phyloP scores from a whole-genome alignment of 2,329 filamentous ascomycete species.

The Zasmidium citrigriseum region DNA sequence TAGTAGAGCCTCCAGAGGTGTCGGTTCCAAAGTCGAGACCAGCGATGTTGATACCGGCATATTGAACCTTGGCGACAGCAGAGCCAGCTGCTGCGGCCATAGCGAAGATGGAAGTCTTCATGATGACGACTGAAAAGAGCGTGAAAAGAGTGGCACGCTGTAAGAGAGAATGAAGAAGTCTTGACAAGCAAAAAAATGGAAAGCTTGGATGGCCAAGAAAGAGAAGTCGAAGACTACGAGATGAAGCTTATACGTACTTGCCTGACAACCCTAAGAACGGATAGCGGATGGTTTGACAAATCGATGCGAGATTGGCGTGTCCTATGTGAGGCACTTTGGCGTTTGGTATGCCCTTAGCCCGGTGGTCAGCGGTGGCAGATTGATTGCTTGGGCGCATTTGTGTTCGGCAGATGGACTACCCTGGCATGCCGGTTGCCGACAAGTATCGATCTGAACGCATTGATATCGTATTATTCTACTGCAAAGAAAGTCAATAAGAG shows the following conservation, averaged over 20 bases:
- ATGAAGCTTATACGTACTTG: not conserved
- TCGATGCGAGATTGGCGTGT: not conserved
- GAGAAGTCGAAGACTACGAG: not conserved
- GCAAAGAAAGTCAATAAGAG: too few relatives aligned
- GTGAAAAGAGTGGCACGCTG: slow-evolving; percentile 25
- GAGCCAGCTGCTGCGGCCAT: slow-evolving; percentile 22
- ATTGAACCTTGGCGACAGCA: slow-evolving; percentile 26
- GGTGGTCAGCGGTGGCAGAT: not conserved
- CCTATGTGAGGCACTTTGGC: not conserved
- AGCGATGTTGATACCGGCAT: slow-evolving; percentile 35
- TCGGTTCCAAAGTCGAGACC: slow-evolving; percentile 36
- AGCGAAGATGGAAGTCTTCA: slow-evolving; percentile 25
- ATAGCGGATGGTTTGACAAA: not conserved
- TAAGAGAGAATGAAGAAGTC: slow-evolving; percentile 5
- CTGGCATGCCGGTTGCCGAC: too few relatives aligned
- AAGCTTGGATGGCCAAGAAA: slow-evolving; percentile 9
- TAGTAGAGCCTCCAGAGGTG: slow-evolving; percentile 44
- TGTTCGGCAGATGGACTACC: too few relatives aligned
- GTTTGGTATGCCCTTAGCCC: not conserved
- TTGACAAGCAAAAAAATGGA: not conserved
- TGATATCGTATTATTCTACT: too few relatives aligned
- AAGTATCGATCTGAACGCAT: too few relatives aligned
- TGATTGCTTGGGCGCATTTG: not conserved
- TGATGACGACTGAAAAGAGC: slow-evolving; percentile 19
- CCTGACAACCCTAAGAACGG: not conserved